Evolutionary conservation across 495 filamentous ascomycete species (phyloP), one percentile per base, ranked within the genome.

Genomic region (Penicillium canescens): DNA sequence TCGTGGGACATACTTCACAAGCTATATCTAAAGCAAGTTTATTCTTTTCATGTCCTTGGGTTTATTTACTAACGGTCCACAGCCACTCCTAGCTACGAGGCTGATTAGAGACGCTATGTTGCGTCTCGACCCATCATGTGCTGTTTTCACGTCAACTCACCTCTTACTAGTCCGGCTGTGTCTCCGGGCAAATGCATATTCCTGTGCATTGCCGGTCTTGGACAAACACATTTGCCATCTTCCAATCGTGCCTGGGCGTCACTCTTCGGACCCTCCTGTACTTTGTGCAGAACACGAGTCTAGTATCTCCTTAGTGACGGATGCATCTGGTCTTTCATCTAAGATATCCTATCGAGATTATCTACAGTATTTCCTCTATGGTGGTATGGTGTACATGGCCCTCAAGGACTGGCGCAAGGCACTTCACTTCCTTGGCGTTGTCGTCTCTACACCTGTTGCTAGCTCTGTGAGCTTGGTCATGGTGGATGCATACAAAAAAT

Each of bases 401-500:
- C 61, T 83, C 13, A 82, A 85, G 57, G 69, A 87, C 46, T 98
- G 88, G 89, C 70, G 77, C 26, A 82, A 83, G 51, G 92, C 93
- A 0, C 73, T 81, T 24, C 78, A 85, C 40, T 89, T 86, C 45
- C 76, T 97, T 24, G 86, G 86, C 55, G 76, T 82, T 50, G 83
- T 86, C 37, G 76, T 93, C 28, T 78, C 84, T 13, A 80, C 79
- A 36, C 92, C 92, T 8, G 72, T 81, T 1, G 71, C 69, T 12
- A 77, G 70, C 20, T 69, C 77, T 11, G 76, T 81, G 16, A 93
- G 86, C 70, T 86, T 84, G 68, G 78, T 94, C 26, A 91, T 92
- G 86, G 78, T 89, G 2, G 91, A 96, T 60, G 90, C 90, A 12
- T 95, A 96, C 76, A 96, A 93, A 68, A 97, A 95, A 72, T 96